Evolutionary conservation across 345 rosid genomes (phyloP), one percentile per base, ranked within the genome.

Genomic region (Salix exigua): DNA sequence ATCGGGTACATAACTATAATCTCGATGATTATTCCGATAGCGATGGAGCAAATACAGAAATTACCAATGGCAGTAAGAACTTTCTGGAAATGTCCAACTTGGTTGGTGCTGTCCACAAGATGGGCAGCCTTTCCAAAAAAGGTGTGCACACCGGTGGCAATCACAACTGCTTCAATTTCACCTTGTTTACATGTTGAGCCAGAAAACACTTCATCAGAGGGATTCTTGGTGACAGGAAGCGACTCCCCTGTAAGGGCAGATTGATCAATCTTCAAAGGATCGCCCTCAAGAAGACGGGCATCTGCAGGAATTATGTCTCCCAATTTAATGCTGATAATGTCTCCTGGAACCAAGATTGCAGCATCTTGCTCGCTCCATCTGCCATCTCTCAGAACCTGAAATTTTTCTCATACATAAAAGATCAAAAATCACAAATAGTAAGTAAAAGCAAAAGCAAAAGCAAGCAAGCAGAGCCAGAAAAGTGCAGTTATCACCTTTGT

Each of bases 61-160:
- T 94, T 94, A 38, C 98, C 98, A 37, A 94, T 92, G 53, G 98
- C 87, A 1, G 97, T 91, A 46, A 92, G 88, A 38, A 92, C 95
- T 82, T 83, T 83, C 82, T 94, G 98, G 85, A 94, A 94, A 84
- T 94, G 97, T 1, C 97, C 98, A 61, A 90, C 87, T 87, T 94
- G 97, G 82, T 90, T 94, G 75, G 94, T 86, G 86, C 83, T 91
- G 78, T 92, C 97, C 48, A 94, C 98, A 40, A 94, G 89, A 84
- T 94, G 98, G n/a, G 97, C 98, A 70, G 97, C 97, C 82, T 94
- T 94, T 35, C 98, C 98, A 16, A 94, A 94, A 85, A 94, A 94
- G 31, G 98, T 92, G 84, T 92, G 97, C 46, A 94, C 97, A 60
- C 98, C 94, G 2, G 97, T 94, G 58, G 98, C 98, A 69, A 94